phyloP scores from a whole-genome alignment of 306 rosid genomes.

The Arachis hypogaea region DNA sequence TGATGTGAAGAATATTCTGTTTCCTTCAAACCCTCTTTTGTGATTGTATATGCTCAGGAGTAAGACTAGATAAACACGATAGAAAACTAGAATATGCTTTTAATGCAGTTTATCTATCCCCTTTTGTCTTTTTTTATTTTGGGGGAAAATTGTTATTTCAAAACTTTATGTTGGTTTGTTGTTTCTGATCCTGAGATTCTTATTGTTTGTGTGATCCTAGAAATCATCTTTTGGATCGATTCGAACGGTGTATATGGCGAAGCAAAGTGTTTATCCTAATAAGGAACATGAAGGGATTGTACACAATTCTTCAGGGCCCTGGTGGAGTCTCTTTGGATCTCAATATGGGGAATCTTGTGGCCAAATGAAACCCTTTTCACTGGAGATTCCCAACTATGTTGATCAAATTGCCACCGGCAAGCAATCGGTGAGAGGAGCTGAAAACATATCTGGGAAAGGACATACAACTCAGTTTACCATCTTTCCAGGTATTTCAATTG shows the following conservation, averaged over 20 bases:
- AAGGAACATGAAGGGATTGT: constrained; percentile 75
- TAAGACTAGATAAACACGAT: constrained; percentile 33
- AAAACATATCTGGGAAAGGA: constrained; percentile 59
- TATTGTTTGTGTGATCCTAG: constrained; percentile 9
- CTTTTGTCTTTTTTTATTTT: not conserved
- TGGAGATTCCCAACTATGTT: constrained; percentile 52
- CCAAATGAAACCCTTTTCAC: constrained; percentile 63
- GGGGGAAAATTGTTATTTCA: not conserved
- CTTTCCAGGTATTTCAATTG: constrained; percentile 65
- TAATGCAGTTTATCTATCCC: constrained; percentile 5
- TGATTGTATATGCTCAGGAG: constrained; percentile 26
- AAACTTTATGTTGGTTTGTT: not conserved
- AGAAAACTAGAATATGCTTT: constrained; percentile 34
- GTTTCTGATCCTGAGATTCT: constrained; percentile 9
- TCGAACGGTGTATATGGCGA: constrained; percentile 57
- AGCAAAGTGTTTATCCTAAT: constrained; percentile 66
- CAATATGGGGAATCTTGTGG: constrained; percentile 69
- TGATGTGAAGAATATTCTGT: constrained; percentile 23
- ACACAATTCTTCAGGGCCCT: constrained; percentile 61
- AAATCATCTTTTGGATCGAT: constrained; percentile 38
- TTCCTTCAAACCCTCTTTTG: constrained; percentile 37
- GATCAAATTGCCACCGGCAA: constrained; percentile 57
- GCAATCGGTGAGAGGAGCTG: constrained; percentile 54
- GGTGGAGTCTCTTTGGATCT: constrained; percentile 77
- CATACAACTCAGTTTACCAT: constrained; percentile 66